Conservation (phyloP, 148 eudicot genomes). For the Rhododendron vialii region DNA sequence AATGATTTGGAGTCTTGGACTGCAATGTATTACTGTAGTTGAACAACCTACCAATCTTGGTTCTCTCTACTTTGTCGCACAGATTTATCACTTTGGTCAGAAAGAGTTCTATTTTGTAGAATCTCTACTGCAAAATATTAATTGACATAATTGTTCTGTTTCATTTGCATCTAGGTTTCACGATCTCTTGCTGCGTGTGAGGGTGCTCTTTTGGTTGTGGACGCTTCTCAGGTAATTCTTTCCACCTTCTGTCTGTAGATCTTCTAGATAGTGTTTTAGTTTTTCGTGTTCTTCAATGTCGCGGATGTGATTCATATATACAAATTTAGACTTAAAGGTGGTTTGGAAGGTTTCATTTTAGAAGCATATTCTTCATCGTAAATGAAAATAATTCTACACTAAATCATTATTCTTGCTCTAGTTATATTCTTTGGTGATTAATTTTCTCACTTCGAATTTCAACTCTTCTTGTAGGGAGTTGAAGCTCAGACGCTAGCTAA, state of each 20-base stretch:
- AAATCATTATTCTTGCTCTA: background rate
- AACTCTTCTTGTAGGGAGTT: constrained; percentile 65
- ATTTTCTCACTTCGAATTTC: constrained; percentile 5
- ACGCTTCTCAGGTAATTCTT: constrained; percentile 68
- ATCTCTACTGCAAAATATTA: background rate
- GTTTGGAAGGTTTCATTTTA: background rate
- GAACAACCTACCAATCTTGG: background rate
- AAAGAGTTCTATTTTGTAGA: background rate
- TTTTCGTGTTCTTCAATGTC: background rate
- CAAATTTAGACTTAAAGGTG: background rate
- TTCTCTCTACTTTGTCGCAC: background rate
- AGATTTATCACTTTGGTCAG: background rate
- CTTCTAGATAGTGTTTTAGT: background rate
- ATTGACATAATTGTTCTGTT: background rate
- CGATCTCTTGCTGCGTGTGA: constrained; percentile 99
- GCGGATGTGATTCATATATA: background rate
- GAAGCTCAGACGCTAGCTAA: constrained; percentile 98
- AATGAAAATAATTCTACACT: background rate
- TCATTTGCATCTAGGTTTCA: constrained; percentile 57
- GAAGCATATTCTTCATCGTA: background rate
- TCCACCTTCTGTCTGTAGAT: background rate
- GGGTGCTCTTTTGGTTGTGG: constrained; percentile 97
- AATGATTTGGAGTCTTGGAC: background rate
- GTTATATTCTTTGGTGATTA: background rate
- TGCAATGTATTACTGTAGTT: background rate